Base-by-base conservation (phyloP, 495 filamentous ascomycete species). In the Talaromyces trachyspermus region DNA sequence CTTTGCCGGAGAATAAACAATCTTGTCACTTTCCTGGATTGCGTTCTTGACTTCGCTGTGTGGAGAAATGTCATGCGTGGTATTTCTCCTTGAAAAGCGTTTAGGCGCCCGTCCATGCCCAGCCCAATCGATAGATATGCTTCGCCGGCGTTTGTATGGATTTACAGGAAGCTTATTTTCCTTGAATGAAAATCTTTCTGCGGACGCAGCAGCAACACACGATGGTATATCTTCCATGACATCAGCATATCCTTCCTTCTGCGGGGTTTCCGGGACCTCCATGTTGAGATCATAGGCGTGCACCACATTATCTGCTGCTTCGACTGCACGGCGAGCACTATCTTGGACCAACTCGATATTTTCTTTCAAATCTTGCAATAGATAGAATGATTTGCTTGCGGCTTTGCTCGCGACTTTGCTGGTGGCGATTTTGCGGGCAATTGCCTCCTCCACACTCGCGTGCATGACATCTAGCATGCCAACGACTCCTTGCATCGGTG, bases 381-480 rank as follows among this genome's bases (percentile, higher is more conserved):
- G 66, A 23, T 64, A 61, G 15, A 72, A 68, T 4, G 77, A 63
- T 36, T 66, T 66, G 11, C 72, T 54, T 38, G 76, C 72, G 4
- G 65, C 67, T 55, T 76, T 73, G 29, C 63, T 68, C 49, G 79
- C 76, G 22, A 81, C 74, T 4, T n/a, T n/a, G n/a, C n/a, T n/a
- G 11, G 73, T 54, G 39, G 76, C 72, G 4, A 65, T 66, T 55
- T 76, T 73, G 29, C 63, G 68, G 49, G 79, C 76, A 22, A 81
- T 75, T 4, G 81, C 82, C 55, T 90, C 85, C 25, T 84, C 69
- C 6, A 89, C 81, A 2, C 81, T 88, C 8, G 84, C 81, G 57
- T 88, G 81, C 85, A 90, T 89, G 38, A 90, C 81, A 67, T 90
- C 86, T 23, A 90, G 66, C 85, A 89, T 89, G 4, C 86, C 86